Conservation (phyloP, 2,329 filamentous ascomycete species). For the Hypoxylon sp. region DNA sequence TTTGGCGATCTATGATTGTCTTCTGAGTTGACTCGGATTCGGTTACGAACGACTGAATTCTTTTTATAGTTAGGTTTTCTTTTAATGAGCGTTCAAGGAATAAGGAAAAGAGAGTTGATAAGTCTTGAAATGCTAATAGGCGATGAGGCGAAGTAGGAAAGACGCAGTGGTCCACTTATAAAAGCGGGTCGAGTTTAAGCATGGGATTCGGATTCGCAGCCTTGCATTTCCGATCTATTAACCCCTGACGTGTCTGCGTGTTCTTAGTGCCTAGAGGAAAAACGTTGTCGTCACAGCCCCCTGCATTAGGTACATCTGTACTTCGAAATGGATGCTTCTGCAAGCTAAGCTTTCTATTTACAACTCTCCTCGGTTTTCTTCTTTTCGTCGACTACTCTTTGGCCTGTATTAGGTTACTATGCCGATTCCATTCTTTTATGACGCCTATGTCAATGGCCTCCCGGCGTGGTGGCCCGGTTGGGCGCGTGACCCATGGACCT, state of each 20-base stretch:
- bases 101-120: constrained; percentile 13
- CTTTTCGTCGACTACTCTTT: constrained; percentile 1
- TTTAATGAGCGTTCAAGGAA: constrained; percentile 3
- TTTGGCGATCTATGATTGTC: not conserved
- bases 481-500: constrained; percentile 57
- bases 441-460: constrained; percentile 63
- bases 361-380: constrained; percentile 4
- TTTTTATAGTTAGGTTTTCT: not conserved
- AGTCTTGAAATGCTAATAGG: constrained; percentile 24
- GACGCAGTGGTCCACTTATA: constrained; percentile 18
- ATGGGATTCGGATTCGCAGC: constrained; percentile 32
- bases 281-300: constrained; percentile 36
- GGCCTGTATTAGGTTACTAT: constrained; percentile 55
- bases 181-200: constrained; percentile 7
- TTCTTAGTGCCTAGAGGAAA: constrained; percentile 16
- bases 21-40: not conserved
- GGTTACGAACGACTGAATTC: not conserved
- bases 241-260: constrained; percentile 24
- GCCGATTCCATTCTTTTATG: constrained; percentile 67
- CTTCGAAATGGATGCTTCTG: constrained; percentile 34
- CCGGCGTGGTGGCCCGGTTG: constrained; percentile 64
- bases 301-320: constrained; percentile 19
- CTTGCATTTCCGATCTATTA: constrained; percentile 40
- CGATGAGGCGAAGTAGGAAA: constrained; percentile 35
- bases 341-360: constrained; percentile 22